Base-by-base conservation (phyloP, 768 basidiomycete species). In the Suillus decipiens region DNA sequence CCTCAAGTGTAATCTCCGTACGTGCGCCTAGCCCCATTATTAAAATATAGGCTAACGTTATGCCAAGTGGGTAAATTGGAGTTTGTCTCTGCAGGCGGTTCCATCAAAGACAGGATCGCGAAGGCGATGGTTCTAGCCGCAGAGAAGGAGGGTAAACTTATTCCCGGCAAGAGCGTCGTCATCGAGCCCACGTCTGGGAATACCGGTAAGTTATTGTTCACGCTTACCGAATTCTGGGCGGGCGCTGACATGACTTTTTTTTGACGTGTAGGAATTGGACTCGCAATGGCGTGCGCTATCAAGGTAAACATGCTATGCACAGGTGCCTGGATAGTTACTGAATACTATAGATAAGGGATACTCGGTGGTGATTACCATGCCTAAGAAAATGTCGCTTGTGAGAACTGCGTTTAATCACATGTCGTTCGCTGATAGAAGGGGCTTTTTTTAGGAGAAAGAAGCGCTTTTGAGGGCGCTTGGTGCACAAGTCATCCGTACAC, bases 61-160 rank as follows among this genome's bases (percentile, higher is more conserved):
- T 19, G 37, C 39, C 5, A n/a, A 96, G 92, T 96, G 71, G 96
- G 83, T 8, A 98, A 97, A 76, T 82, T 92, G 17, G 96, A 99
- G 70, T 98, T 86, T 73, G 84, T 92, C 71, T 95, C 92, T 22
- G 89, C 88, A 2, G 97, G 96, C 11, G 96, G 96, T 2, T 95
- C 92, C 2, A 90, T 98, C 63, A 99, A 99, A 79, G 96, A 99
- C 73, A 82, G 96, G 63, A 96, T 99, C 60, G 96, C 95, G 33
- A 96, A 94, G 75, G 88, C 93, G 12, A 99, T 99, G 96, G 86
- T 99, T 2, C 89, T 95, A 67, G 85, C 89, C n/a, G 97, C 96
- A 7, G 97, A 99, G 80, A 81, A 82, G 60, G 89, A 93, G 39
- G 96, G 95, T 39, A 87, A 80, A 57, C 85, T 99, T 45, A 82